Evolutionary conservation across 768 basidiomycete species (phyloP).

Genomic region (Boletus tomentosulus): DNA sequence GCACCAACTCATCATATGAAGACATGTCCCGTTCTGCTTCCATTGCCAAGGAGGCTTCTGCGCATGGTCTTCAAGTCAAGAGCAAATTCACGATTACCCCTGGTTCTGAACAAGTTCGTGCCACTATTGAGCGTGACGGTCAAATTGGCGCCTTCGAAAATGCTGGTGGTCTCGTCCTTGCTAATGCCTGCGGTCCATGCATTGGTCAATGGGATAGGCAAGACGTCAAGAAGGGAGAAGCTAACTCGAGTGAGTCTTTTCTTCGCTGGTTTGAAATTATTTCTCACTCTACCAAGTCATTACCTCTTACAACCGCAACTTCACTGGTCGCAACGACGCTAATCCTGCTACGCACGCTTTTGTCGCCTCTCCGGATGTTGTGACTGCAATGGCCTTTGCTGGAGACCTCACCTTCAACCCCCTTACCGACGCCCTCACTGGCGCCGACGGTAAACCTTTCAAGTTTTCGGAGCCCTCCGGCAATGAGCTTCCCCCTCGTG

Average conservation of each 20-base stretch:
- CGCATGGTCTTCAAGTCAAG: slow-evolving; percentile 84
- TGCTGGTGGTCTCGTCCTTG: slow-evolving; percentile 89
- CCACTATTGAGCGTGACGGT: slow-evolving; percentile 96
- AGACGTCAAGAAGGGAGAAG: slow-evolving; percentile 95
- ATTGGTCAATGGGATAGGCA: slow-evolving; percentile 99
- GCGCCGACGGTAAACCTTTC: slow-evolving; percentile 93
- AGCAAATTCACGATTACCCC: slow-evolving; percentile 98
- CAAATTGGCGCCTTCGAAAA: slow-evolving; percentile 83
- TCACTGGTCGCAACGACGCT: slow-evolving; percentile 99
- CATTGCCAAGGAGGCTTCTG: slow-evolving; percentile 84
- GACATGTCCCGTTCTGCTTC: slow-evolving; percentile 98
- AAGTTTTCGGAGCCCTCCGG: slow-evolving; percentile 93
- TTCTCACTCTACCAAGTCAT: slow-evolving; percentile 56
- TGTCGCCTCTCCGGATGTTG: slow-evolving; percentile 90
- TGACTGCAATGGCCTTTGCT: slow-evolving; percentile 95
- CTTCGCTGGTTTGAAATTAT: neutral
- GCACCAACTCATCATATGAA: slow-evolving; percentile 99
- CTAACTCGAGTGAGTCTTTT: slow-evolving; percentile 79
- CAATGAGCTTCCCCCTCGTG: slow-evolving; percentile 88
- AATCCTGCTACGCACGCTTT: slow-evolving; percentile 99
- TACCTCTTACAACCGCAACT: slow-evolving; percentile 99
- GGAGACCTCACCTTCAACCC: slow-evolving; percentile 97
- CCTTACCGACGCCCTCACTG: slow-evolving; percentile 81
- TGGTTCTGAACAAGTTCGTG: slow-evolving; percentile 96
- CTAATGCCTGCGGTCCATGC: slow-evolving; percentile 98